A percentile compares a stretch with the other conserved stretches of the same genome.
phyloP scores from a whole-genome alignment of 2,329 filamentous ascomycete genomes.

The Pestalotiopsis sp. region DNA sequence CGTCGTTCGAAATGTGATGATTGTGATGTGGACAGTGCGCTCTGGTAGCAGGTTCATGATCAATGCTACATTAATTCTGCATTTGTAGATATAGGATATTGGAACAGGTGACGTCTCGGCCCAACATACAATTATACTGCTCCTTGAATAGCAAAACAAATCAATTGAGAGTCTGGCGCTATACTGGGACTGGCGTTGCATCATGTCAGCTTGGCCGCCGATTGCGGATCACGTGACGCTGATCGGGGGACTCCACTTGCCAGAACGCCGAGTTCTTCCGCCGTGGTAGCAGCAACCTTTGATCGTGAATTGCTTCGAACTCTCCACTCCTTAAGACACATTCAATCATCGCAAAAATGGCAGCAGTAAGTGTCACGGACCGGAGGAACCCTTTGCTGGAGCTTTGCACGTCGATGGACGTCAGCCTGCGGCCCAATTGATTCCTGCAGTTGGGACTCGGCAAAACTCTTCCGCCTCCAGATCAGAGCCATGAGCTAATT shows the following conservation, averaged over 20 bases:
- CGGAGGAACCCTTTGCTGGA: constrained; percentile 25
- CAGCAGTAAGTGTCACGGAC: constrained; percentile 60
- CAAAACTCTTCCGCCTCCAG: constrained; percentile 14
- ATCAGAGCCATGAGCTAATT: constrained; percentile 55
- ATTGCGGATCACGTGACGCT: neutral
- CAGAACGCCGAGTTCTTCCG: constrained; percentile 35
- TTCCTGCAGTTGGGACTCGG: constrained; percentile 13
- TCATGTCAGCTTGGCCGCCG: constrained; percentile 17
- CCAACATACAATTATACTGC: no score
- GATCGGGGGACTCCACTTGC: neutral
- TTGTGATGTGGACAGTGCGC: neutral
- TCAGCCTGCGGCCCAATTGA: constrained; percentile 24
- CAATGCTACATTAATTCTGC: no score
- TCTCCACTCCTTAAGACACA: constrained; percentile 48
- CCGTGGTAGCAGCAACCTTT: constrained; percentile 47
- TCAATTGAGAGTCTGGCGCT: neutral
- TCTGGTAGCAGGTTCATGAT: no score
- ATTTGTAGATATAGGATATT: no score
- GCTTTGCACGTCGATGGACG: neutral
- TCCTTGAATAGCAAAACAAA: no score
- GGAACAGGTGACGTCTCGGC: no score
- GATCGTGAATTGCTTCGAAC: constrained; percentile 48
- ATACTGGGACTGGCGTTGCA: neutral
- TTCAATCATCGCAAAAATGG: constrained; percentile 63
- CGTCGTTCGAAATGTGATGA: neutral